Evolutionary conservation across 163 green algal genomes (phyloP).

Genomic region (Volvox carteri): DNA sequence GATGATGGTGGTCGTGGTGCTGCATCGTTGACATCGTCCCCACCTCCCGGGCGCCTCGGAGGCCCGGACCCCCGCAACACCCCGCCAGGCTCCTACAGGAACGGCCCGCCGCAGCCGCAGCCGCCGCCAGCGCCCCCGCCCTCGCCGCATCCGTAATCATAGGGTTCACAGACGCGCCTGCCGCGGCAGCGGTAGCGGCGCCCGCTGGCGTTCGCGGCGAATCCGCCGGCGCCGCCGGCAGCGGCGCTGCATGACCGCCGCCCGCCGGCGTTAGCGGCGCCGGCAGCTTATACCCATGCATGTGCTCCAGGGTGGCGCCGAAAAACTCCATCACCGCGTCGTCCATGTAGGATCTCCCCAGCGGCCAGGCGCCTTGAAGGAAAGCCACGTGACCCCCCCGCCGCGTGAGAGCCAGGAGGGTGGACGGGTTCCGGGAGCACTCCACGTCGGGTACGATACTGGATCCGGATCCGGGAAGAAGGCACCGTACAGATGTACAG

Average conservation of each 20-base stretch:
- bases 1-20: background rate
- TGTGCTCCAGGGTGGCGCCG: slow-evolving; percentile 30
- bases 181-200: background rate
- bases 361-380: slow-evolving; percentile 60
- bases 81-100: background rate
- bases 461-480: slow-evolving; percentile 44
- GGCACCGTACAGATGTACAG: no score
- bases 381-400: slow-evolving; percentile 79
- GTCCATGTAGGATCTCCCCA: slow-evolving; percentile 60
- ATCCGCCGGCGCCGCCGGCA: background rate
- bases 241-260: background rate
- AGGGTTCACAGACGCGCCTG: background rate
- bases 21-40: background rate
- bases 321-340: slow-evolving; percentile 57
- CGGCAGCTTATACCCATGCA: background rate
- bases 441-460: slow-evolving; percentile 69
- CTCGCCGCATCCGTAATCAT: slow-evolving; percentile 2
- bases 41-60: background rate
- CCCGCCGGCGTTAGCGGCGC: background rate
- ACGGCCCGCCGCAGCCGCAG: background rate
- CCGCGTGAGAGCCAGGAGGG: slow-evolving; percentile 70
- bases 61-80: background rate
- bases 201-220: background rate
- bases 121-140: background rate
- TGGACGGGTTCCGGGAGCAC: slow-evolving; percentile 71